Evolutionary conservation across 371 early-diverging fungal species (phyloP).

Genomic region (Chytridium lagenaria): DNA sequence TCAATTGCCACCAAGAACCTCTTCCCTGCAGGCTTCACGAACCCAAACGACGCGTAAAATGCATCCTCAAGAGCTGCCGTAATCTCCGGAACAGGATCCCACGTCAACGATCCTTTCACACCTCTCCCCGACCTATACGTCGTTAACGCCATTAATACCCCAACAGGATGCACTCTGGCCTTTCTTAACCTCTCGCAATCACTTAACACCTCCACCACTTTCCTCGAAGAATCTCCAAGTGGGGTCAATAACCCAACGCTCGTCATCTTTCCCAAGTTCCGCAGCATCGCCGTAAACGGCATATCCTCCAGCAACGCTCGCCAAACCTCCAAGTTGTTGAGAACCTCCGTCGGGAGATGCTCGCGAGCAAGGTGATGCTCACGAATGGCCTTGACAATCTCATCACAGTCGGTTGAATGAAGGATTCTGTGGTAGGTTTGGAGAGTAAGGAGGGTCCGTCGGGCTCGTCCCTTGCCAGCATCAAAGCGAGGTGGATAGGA

Average conservation of each 20-base stretch:
- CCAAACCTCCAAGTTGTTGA: conserved; percentile 24
- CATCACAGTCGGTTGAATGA: background rate
- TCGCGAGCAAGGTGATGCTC: conserved; percentile 27
- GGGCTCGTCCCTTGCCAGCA: background rate
- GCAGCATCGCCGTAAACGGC: conserved; percentile 26
- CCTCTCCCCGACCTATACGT: conserved; percentile 26
- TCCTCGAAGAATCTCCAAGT: background rate
- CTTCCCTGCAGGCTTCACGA: conserved; percentile 21
- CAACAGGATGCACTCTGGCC: conserved; percentile 33
- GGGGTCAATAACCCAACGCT: background rate
- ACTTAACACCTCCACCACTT: conserved; percentile 10
- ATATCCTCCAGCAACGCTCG: conserved; percentile 23
- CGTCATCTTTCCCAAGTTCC: conserved; percentile 31
- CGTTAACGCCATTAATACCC: conserved; percentile 22
- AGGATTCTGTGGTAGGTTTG: background rate
- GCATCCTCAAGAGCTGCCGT: conserved; percentile 24
- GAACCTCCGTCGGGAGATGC: conserved; percentile 26
- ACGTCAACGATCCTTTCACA: conserved; percentile 23
- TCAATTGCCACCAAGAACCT: conserved; percentile 28
- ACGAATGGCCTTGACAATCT: conserved; percentile 21
- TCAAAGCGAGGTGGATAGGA: background rate
- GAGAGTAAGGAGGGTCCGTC: background rate
- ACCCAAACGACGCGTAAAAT: conserved; percentile 26
- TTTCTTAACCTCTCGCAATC: conserved; percentile 15
- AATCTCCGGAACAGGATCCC: conserved; percentile 22